phyloP scores from a whole-genome alignment of 805 yeast species.

The Candida insectorum region DNA sequence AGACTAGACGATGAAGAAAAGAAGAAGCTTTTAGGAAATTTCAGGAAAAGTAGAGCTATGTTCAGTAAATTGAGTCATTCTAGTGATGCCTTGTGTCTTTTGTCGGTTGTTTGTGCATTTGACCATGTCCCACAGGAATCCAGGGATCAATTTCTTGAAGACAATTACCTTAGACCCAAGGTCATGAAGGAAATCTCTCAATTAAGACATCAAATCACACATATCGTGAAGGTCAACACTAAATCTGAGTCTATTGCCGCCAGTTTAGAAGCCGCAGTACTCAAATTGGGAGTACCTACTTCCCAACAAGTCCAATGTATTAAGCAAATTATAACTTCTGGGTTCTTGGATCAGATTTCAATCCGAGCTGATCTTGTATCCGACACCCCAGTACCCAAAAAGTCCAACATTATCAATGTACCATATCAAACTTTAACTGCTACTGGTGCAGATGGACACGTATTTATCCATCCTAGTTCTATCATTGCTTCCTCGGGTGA shows the following conservation, averaged over 20 bases:
- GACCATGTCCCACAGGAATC: slow-evolving; percentile 64
- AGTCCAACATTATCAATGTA: slow-evolving; percentile 51
- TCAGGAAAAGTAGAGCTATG: slow-evolving; percentile 52
- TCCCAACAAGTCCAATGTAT: slow-evolving; percentile 69
- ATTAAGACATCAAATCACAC: slow-evolving; percentile 73
- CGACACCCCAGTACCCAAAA: slow-evolving; percentile 59
- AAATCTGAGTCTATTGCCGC: slow-evolving; percentile 58
- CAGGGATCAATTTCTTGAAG: slow-evolving; percentile 44
- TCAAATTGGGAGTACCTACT: slow-evolving; percentile 64
- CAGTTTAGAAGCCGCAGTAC: slow-evolving; percentile 28
- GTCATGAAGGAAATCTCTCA: slow-evolving; percentile 82
- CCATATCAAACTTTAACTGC: slow-evolving; percentile 55
- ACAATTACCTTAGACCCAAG: slow-evolving; percentile 72
- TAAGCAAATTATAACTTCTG: slow-evolving; percentile 90
- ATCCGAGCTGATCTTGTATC: slow-evolving; percentile 74
- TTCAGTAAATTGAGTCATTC: slow-evolving; percentile 67
- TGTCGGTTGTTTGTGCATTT: slow-evolving; percentile 83
- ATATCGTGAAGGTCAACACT: slow-evolving; percentile 66
- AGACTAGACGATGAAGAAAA: slow-evolving; percentile 38
- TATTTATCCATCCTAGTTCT: slow-evolving; percentile 80
- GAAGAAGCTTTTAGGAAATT: slow-evolving; percentile 38
- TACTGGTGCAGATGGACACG: slow-evolving; percentile 48
- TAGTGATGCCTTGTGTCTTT: slow-evolving; percentile 70
- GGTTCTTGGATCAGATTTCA: slow-evolving; percentile 88
- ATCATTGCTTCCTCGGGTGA: slow-evolving; percentile 58